Base-by-base conservation (phyloP, 768 basidiomycete genomes). In the Saitozyma sp. region DNA sequence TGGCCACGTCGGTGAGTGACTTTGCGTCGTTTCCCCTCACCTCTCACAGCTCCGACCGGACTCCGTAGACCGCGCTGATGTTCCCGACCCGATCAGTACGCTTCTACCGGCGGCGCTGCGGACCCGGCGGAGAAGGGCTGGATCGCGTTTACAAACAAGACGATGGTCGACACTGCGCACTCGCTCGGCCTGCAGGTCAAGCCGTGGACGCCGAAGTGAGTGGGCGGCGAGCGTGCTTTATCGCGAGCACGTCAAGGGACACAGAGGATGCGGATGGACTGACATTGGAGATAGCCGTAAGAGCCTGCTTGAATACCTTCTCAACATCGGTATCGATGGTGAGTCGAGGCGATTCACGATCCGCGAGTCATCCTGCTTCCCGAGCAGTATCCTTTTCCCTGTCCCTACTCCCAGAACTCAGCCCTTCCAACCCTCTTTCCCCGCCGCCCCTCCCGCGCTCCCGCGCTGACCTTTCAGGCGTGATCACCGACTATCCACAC, bases 401-500 rank as follows among this genome's bases (percentile, higher is more conserved):
- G 29, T 29, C 29, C 29, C 29, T 29, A 29, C 29, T 29, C 29
- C 29, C 29, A 29, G 29, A 2, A 29, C 29, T 5, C 29, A 29
- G 5, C 29, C 29, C 5, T 29, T 29, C 2, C 29, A 29, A 29
- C 29, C 29, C 29, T 29, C 29, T 29, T 29, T 29, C 29, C 29
- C 29, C 29, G 29, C 29, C 29, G 29, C 29, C 29, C 29, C 29
- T 29, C 29, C 29, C 29, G 29, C 5, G 29, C 29, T 29, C 29
- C 29, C 29, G 29, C 5, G 29, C 29, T 29, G 29, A 29, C 29
- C 29, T 29, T 5, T 29, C 29, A 29, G 29, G 29, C 29, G 84
- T 91, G 59, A 91, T 91, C 69, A 86, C 89, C 6, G 89, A 91
- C 73, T 89, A 86, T 74, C 88, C 90, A 4, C 78, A 81, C 50